Percentiles rank a stretch among this genome's conserved stretches.
phyloP scores from a whole-genome alignment of 139 green algal species.

The Chlorella sp. region DNA sequence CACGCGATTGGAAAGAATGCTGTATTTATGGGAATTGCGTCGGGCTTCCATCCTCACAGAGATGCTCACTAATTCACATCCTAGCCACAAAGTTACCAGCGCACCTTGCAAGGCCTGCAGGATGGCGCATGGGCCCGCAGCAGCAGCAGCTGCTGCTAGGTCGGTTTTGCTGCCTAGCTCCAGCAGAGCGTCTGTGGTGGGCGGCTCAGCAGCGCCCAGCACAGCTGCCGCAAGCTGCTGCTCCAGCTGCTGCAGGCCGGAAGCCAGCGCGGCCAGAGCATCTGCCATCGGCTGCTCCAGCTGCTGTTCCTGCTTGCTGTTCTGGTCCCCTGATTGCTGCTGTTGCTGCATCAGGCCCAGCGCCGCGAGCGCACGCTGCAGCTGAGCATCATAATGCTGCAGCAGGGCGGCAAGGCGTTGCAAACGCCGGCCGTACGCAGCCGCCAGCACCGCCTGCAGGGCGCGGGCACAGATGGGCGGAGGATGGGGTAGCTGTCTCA shows the following conservation, averaged over 20 bases:
- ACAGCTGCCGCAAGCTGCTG: background rate
- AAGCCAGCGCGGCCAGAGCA: background rate
- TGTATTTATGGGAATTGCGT: no score
- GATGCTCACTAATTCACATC: no score
- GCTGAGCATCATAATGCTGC: slow-evolving; percentile 3
- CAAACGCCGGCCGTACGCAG: background rate
- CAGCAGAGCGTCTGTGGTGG: background rate
- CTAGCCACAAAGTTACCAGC: background rate
- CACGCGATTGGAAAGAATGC: no score
- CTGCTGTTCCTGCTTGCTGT: background rate
- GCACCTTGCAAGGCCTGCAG: slow-evolving; percentile 3
- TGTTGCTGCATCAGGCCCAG: background rate
- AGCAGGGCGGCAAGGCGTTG: slow-evolving; percentile 10
- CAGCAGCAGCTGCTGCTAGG: no score
- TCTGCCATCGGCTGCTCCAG: background rate
- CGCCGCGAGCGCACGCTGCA: background rate
- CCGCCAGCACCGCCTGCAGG: background rate
- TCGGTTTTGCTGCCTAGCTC: background rate
- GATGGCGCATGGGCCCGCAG: background rate
- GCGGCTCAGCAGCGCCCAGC: background rate
- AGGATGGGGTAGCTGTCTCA: no score
- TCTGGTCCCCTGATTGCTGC: background rate
- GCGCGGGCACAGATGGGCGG: no score
- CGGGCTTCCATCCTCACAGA: no score
- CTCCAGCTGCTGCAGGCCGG: background rate